Evolutionary conservation across 2,329 filamentous ascomycete genomes (phyloP).

Genomic region (Aureobasidium sp.): DNA sequence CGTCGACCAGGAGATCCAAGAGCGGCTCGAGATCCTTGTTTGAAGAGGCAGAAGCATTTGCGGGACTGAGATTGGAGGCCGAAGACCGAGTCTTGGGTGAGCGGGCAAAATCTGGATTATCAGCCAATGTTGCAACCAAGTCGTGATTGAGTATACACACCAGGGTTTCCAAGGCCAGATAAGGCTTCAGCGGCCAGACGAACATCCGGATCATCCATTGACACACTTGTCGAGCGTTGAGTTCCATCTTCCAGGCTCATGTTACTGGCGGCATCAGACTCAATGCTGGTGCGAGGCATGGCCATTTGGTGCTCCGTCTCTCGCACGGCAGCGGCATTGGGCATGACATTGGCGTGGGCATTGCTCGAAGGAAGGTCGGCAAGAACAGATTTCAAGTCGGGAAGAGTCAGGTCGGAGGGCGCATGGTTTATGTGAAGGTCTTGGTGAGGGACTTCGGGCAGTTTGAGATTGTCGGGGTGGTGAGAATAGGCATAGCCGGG

Average conservation of each 20-base stretch:
- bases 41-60: slow-evolving; percentile 25
- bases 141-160: slow-evolving; percentile 27
- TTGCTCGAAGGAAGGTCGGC: slow-evolving; percentile 28
- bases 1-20: slow-evolving; percentile 77
- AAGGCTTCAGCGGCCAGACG: slow-evolving; percentile 45
- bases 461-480: slow-evolving; percentile 34
- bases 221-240: slow-evolving; percentile 36
- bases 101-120: slow-evolving; percentile 36
- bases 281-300: slow-evolving; percentile 25
- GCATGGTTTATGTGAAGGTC: slow-evolving; percentile 23
- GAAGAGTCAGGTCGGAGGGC: slow-evolving; percentile 32
- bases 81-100: slow-evolving; percentile 30
- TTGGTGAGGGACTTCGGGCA: slow-evolving; percentile 38
- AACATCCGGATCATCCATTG: slow-evolving; percentile 44
- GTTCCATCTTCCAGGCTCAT: slow-evolving; percentile 35
- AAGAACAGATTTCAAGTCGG: slow-evolving; percentile 39
- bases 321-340: slow-evolving; percentile 25
- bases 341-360: slow-evolving; percentile 20
- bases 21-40: slow-evolving; percentile 65
- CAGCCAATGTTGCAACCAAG: slow-evolving; percentile 10
- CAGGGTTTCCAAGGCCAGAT: slow-evolving; percentile 43
- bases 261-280: slow-evolving; percentile 38
- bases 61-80: slow-evolving; percentile 23
- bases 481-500: slow-evolving; percentile 36
- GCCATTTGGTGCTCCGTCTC: slow-evolving; percentile 17